A percentile compares a stretch with the other conserved stretches of the same genome.
These are phyloP conservation scores for Nannochloropsis salina DNA, from an alignment of 108 stramenopile species.

Conservation along the genomic window DNA sequence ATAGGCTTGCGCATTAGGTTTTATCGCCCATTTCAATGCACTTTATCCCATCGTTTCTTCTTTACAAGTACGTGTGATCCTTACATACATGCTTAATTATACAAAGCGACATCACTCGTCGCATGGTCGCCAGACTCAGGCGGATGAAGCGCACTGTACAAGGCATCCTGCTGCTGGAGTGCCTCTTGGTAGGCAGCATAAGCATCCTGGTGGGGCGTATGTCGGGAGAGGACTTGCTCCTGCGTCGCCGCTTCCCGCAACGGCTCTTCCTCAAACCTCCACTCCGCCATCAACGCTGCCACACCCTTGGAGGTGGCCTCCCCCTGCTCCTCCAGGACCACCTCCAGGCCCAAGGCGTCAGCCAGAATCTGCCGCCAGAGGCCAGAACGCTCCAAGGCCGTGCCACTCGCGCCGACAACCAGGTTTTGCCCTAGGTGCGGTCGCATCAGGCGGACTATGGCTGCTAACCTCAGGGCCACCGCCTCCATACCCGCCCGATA, in stretches of 20 bases:
- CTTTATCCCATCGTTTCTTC: too few relatives aligned
- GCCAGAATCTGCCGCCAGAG: conserved; percentile 37
- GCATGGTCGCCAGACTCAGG: neutral
- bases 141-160: conserved; percentile 23
- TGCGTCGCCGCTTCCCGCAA: neutral
- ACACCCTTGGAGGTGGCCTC: conserved; percentile 38
- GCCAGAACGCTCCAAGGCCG: conserved; percentile 28
- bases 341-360: conserved; percentile 26
- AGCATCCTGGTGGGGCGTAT: neutral
- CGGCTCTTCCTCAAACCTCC: neutral
- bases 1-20: too few relatives aligned
- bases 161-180: neutral
- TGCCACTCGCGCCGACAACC: conserved; percentile 30
- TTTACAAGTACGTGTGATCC: too few relatives aligned
- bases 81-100: too few relatives aligned
- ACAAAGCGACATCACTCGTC: too few relatives aligned
- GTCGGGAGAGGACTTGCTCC: neutral
- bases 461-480: conserved; percentile 30
- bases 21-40: too few relatives aligned
- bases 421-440: neutral
- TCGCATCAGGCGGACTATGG: conserved; percentile 29
- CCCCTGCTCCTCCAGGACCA: neutral
- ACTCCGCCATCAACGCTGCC: conserved; percentile 23
- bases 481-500: conserved; percentile 32
- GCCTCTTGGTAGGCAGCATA: neutral